phyloP scores from a whole-genome alignment of 441 rosid species.

The Capsella rubella region DNA sequence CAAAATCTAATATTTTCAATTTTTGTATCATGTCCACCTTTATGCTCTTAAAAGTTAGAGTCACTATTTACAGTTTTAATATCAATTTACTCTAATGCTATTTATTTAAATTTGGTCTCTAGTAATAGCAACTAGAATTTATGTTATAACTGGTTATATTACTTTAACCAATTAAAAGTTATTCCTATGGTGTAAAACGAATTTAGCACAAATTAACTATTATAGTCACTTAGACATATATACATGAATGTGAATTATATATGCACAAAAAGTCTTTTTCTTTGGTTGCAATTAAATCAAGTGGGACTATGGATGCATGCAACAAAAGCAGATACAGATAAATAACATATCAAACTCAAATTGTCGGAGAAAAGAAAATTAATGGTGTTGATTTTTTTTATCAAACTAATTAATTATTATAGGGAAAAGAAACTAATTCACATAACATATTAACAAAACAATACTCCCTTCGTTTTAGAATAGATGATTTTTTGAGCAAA shows the following conservation, averaged over 20 bases:
- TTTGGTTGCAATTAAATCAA: slow-evolving; percentile 21
- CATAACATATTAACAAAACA: too few relatives aligned
- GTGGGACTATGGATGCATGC: slow-evolving; percentile 23
- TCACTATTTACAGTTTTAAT: slow-evolving; percentile 1
- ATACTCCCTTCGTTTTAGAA: too few relatives aligned
- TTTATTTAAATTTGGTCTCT: neutral
- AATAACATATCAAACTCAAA: slow-evolving; percentile 6
- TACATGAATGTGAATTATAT: slow-evolving; percentile 3
- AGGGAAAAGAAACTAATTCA: neutral
- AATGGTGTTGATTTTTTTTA: slow-evolving; percentile 7
- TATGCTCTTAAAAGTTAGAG: neutral
- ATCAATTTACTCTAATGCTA: neutral
- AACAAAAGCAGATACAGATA: slow-evolving; percentile 22
- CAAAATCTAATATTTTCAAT: neutral
- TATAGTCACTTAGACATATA: neutral
- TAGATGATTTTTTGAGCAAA: too few relatives aligned
- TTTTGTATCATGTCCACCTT: neutral
- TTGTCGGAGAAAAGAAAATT: slow-evolving; percentile 19
- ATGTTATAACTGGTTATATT: neutral
- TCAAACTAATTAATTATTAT: slow-evolving; percentile 7
- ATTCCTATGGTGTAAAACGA: slow-evolving; percentile 5
- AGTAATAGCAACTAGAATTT: neutral
- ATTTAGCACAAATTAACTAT: neutral
- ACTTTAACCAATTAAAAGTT: neutral
- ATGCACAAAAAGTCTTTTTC: slow-evolving; percentile 21